These are phyloP conservation scores for Phytophthora ohioensis DNA, from an alignment of 352 stramenopile genomes.

Conservation along the genomic window DNA sequence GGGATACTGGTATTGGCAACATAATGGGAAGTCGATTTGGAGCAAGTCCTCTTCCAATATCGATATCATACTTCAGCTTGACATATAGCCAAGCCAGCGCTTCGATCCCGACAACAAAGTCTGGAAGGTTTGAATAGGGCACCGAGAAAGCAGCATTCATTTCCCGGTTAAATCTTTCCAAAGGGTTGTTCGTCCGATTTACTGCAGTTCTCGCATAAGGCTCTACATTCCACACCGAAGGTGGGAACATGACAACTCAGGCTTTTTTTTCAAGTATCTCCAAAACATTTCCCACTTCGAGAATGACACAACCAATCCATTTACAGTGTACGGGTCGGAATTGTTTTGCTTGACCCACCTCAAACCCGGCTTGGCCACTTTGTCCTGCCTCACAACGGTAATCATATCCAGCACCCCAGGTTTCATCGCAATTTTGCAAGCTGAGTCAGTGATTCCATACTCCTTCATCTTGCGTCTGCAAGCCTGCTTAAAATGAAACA, in stretches of 20 bases:
- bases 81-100: slow-evolving; percentile 3
- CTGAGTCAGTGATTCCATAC: not conserved
- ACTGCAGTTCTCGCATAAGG: not conserved
- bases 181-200: slow-evolving; percentile 26
- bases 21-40: too few species aligned
- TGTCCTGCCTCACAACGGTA: slow-evolving; percentile 3
- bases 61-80: not conserved
- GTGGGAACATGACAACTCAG: slow-evolving; percentile 14
- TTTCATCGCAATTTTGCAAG: slow-evolving; percentile 5
- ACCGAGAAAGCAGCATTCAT: slow-evolving; percentile 25
- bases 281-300: slow-evolving; percentile 18
- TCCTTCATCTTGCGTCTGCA: slow-evolving; percentile 15
- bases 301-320: not conserved
- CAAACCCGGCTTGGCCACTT: slow-evolving; percentile 4
- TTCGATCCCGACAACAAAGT: slow-evolving; percentile 30
- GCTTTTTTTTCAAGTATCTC: slow-evolving; percentile 17
- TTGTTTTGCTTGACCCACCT: slow-evolving; percentile 4
- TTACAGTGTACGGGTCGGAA: not conserved
- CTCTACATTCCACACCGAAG: slow-evolving; percentile 5
- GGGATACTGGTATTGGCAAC: too few species aligned
- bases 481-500: slow-evolving; percentile 22
- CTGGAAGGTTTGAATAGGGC: slow-evolving; percentile 15
- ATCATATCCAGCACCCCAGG: slow-evolving; percentile 7
- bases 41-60: not conserved
- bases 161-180: slow-evolving; percentile 35